Conservation (phyloP, 768 basidiomycete species). For the Hericium rajendrae region DNA sequence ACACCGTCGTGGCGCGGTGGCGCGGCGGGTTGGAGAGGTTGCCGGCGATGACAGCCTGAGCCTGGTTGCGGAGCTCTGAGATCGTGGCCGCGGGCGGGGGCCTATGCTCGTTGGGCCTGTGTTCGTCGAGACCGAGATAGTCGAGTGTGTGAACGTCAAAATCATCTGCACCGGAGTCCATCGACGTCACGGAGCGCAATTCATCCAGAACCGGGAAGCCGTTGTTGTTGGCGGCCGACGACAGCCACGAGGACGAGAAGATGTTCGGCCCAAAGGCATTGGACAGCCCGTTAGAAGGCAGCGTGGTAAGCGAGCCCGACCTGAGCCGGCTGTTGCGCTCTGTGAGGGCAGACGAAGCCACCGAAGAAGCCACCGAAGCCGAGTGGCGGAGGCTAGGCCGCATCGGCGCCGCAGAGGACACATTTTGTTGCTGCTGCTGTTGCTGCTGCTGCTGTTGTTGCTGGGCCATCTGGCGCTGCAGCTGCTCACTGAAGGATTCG, state of each 20-base stretch:
- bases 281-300: slow-evolving; percentile 55
- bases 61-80: slow-evolving; percentile 80
- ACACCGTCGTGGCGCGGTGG: slow-evolving; percentile 84
- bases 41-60: slow-evolving; percentile 82
- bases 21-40: slow-evolving; percentile 74
- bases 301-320: slow-evolving; percentile 87
- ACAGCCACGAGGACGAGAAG: slow-evolving; percentile 86
- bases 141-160: slow-evolving; percentile 93
- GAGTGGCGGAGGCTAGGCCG: slow-evolving; percentile 70
- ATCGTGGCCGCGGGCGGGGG: slow-evolving; percentile 82
- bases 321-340: slow-evolving; percentile 79
- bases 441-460: slow-evolving; percentile 25
- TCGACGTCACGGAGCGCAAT: slow-evolving; percentile 69
- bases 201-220: slow-evolving; percentile 66
- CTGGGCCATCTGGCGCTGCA: slow-evolving; percentile 28
- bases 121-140: slow-evolving; percentile 89
- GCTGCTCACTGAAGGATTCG: slow-evolving; percentile 40
- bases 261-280: slow-evolving; percentile 84
- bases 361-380: slow-evolving; percentile 54
- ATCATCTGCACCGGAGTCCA: slow-evolving; percentile 74
- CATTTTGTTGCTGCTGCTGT: slow-evolving; percentile 30
- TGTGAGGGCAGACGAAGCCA: slow-evolving; percentile 38
- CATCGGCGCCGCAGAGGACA: slow-evolving; percentile 33
- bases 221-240: slow-evolving; percentile 45
- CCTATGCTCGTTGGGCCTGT: slow-evolving; percentile 32